Evolutionary conservation across 2,329 filamentous ascomycete species (phyloP).

Genomic region (Beauveria bassiana): DNA sequence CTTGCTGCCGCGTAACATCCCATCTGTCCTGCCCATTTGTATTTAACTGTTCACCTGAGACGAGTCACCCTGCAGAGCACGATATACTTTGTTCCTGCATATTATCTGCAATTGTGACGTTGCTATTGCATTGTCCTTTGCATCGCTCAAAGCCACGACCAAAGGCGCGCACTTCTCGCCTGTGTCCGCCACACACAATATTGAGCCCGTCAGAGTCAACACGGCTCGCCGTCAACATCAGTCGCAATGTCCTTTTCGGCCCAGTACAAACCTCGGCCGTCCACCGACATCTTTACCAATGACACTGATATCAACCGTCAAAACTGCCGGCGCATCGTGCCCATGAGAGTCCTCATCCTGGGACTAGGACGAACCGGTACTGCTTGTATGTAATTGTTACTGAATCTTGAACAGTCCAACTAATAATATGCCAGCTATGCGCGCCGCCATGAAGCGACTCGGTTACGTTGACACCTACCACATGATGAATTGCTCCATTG

Average conservation of each 20-base stretch:
- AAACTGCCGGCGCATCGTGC: constrained; percentile 56
- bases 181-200: neutral
- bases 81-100: neutral
- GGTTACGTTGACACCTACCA: constrained; percentile 65
- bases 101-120: neutral
- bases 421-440: constrained; percentile 40
- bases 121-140: neutral
- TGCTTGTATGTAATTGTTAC: constrained; percentile 44
- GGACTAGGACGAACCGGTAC: constrained; percentile 65
- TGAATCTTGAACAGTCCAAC: neutral
- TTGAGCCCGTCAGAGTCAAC: neutral
- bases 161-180: neutral
- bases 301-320: constrained; percentile 63
- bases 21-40: neutral
- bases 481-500: constrained; percentile 63
- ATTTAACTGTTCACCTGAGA: neutral
- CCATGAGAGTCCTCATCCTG: constrained; percentile 65
- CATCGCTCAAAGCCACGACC: neutral
- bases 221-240: neutral
- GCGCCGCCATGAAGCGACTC: constrained; percentile 56
- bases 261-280: constrained; percentile 28
- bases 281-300: constrained; percentile 54
- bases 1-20: neutral
- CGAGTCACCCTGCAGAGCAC: neutral
- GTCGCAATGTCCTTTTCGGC: constrained; percentile 22